Evolutionary conservation across 1,139 yeast genomes (phyloP), one percentile per base, ranked within the genome.

Genomic region (Blastobotrys raffinosifermentans): DNA sequence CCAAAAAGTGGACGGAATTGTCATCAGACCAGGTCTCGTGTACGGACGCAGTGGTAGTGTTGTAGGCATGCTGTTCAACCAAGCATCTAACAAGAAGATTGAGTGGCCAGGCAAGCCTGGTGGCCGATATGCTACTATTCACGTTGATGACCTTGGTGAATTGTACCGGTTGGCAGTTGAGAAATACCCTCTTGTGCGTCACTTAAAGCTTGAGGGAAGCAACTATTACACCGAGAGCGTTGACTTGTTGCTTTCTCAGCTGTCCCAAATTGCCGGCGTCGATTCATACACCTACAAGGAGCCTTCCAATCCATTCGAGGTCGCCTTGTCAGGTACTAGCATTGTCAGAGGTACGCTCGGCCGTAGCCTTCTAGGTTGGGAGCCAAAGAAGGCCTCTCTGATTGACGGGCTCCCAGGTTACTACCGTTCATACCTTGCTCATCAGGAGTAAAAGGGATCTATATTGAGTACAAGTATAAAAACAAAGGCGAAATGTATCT

Each of bases 101-200:
- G 27, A 25, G 13, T 32, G 35, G 35, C 35, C 35, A 11, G 35
- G 35, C 2, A 32, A 13, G 10, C 23, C 35, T n/a, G 35, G 35
- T 7, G 27, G 35, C 19, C 29, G 35, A 3, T 32, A 32, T 13
- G 35, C 35, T 8, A 32, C 35, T 8, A 32, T 32, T 15, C 35
- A 32, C 13, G 30, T 23, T n/a, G 35, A 32, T 25, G 35, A 32
- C 14, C 25, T 32, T 3, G 35, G 29, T 4, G 29, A 32, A 21
- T 21, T 32, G 4, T 32, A 32, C 11, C 17, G 30, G 7, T 25
- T 32, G 4, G 35, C 35, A n/a, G 35, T 32, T 7, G 35, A 32
- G 19, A 25, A 32, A 19, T 30, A 32, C 15, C 35, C 35, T 4
- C 23, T 32, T 3, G 35, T 32, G 3, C 25, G 26, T 23, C 29